Evolutionary conservation across 2,329 filamentous ascomycete genomes (phyloP), one percentile per base, ranked within the genome.

Genomic region (Aspergillus amoenus): DNA sequence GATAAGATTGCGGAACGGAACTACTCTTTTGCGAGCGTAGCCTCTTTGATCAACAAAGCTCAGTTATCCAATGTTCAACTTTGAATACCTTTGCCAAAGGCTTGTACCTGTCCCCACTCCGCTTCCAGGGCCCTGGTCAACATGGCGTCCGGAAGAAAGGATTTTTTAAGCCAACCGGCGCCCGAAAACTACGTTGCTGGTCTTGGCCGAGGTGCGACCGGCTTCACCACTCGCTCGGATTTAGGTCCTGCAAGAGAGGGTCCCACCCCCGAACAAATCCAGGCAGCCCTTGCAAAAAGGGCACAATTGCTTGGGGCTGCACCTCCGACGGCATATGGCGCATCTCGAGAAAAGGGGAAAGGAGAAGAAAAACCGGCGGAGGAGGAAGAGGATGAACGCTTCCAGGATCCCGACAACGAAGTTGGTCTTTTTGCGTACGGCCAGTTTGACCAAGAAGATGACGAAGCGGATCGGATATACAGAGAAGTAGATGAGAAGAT

Each of bases 211-310:
- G 94, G 94, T 78, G 95, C 95, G 21, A 99, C 94, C 7, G 94
- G 95, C 59, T 99, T 99, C 79, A 97, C 94, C 15, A 99, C 94
- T 41, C 87, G 95, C 69, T 97, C 93, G 56, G 94, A 99, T 83
- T 82, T 99, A 57, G 94, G 95, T 57, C 94, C 95, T 50, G 93
- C 93, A 58, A 86, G 93, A 68, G 93, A 97, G 79, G 94, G 94
- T 15, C 94, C 94, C 48, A 96, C 90, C 60, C 93, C 97, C 68
- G 94, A 99, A 73, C 93, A 97, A 78, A 97, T 99, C 78, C 97
- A 97, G 75, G 94, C 96, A 75, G 93, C 91, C 61, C 88, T 99
- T 66, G 93, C 93, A 48, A 97, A 97, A 77, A 88, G 95, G 67
- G 93, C 94, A 7, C 90, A 91, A 56, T 86, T 90, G 70, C 84